Percentiles rank a stretch among this genome's conserved stretches.
phyloP scores from a whole-genome alignment of 2,329 filamentous ascomycete species.

The Diaporthe sp. region DNA sequence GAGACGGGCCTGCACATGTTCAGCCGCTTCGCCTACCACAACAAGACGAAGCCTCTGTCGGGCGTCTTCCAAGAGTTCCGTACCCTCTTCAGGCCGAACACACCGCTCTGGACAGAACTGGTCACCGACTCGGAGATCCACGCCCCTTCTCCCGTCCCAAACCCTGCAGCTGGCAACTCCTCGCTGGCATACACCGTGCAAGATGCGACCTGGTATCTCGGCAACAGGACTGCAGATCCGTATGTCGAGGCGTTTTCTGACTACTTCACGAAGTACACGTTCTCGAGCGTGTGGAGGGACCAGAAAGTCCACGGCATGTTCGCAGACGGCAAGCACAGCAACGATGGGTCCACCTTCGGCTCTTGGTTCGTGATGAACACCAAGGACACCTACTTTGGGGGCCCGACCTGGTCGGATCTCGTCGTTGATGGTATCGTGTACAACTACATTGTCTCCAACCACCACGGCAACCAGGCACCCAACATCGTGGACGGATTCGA shows the following conservation, averaged over 20 bases:
- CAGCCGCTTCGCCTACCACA: constrained; percentile 71
- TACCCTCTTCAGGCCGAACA: constrained; percentile 72
- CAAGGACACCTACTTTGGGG: constrained; percentile 73
- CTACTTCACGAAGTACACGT: constrained; percentile 78
- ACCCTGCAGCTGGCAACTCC: constrained; percentile 54
- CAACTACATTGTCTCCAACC: constrained; percentile 74
- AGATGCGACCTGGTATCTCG: constrained; percentile 74
- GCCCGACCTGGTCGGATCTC: constrained; percentile 73
- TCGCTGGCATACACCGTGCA: constrained; percentile 65
- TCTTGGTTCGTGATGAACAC: constrained; percentile 76
- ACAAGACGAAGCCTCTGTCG: constrained; percentile 67
- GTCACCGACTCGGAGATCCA: constrained; percentile 68
- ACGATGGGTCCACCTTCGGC: constrained; percentile 67
- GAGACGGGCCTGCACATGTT: constrained; percentile 75
- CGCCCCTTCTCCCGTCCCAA: constrained; percentile 60
- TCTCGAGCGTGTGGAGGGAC: constrained; percentile 69
- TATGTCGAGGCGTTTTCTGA: constrained; percentile 70
- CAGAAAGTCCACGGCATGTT: constrained; percentile 69
- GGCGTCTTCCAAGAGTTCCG: constrained; percentile 73
- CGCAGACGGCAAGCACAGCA: constrained; percentile 55
- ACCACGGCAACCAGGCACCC: constrained; percentile 73
- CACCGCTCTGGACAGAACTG: constrained; percentile 72
- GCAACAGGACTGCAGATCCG: constrained; percentile 65
- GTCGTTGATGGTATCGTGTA: constrained; percentile 76
- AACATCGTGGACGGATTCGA: constrained; percentile 76